phyloP scores from a whole-genome alignment of 1,284 basidiomycete genomes.

The Trichosporon asahii region DNA sequence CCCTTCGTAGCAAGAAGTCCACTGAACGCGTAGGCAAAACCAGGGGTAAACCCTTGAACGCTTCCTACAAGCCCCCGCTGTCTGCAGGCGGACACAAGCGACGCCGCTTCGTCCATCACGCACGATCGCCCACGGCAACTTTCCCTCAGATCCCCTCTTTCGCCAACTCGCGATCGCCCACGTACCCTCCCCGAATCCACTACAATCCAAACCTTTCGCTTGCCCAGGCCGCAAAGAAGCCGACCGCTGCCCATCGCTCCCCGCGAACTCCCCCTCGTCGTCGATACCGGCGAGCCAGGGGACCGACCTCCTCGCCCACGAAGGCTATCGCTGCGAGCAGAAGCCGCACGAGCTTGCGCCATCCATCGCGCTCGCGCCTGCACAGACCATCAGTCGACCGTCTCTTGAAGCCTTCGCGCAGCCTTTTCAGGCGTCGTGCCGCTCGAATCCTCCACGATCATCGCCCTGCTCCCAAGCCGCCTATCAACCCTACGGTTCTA shows the following conservation, averaged over 20 bases:
- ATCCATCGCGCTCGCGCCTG: background rate
- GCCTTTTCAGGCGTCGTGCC: slow-evolving; percentile 3
- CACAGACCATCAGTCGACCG: background rate
- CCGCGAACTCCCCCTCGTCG: background rate
- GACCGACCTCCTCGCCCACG: background rate
- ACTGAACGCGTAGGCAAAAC: slow-evolving; percentile 1
- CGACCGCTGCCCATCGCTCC: background rate
- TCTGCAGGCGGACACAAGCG: background rate
- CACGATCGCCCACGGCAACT: background rate
- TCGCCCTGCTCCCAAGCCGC: slow-evolving; percentile 11
- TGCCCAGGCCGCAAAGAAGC: background rate
- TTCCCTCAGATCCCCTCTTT: slow-evolving; percentile 6
- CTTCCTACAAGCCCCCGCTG: background rate
- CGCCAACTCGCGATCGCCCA: background rate
- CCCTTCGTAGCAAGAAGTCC: slow-evolving; percentile 2
- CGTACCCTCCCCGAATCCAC: background rate
- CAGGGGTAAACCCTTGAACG: background rate
- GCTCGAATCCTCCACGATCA: slow-evolving; percentile 12
- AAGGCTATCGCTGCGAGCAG: background rate
- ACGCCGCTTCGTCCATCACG: slow-evolving; percentile 5
- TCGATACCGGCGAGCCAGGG: background rate
- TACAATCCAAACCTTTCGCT: background rate
- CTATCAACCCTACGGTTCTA: slow-evolving; percentile 5
- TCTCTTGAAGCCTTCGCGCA: background rate
- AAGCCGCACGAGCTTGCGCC: slow-evolving; percentile 11